Conservation (phyloP, 306 rosid species). For the Chamaecrista fasciculata region DNA sequence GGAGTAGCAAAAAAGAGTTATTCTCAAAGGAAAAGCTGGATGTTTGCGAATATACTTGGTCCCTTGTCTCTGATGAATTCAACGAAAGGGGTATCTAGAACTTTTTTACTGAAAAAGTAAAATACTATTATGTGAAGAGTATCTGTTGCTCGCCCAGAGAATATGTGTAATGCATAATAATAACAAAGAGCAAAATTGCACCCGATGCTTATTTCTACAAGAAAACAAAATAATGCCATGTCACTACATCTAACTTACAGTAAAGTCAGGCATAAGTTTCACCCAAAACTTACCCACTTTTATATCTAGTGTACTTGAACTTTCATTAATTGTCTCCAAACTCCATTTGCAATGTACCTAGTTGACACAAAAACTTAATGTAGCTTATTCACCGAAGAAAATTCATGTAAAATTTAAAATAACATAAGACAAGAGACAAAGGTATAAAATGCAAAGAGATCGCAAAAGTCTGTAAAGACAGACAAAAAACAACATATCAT, state of each 20-base stretch:
- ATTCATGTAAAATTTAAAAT: constrained; percentile 5
- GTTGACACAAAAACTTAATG: constrained; percentile 29
- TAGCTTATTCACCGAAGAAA: constrained; percentile 20
- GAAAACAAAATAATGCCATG: neutral
- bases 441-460: neutral
- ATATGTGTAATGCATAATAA: neutral
- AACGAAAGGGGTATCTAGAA: neutral
- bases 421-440: constrained; percentile 8
- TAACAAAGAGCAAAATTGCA: neutral
- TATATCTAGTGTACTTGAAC: constrained; percentile 70
- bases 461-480: neutral
- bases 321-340: constrained; percentile 52
- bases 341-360: constrained; percentile 92
- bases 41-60: neutral
- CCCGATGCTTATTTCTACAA: neutral
- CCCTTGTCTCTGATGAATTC: neutral
- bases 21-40: neutral
- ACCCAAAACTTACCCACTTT: constrained; percentile 76
- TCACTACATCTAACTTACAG: neutral
- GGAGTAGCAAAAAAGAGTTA: neutral
- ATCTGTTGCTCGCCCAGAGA: neutral
- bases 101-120: neutral
- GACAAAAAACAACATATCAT: neutral
- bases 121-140: neutral
- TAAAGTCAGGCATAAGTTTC: constrained; percentile 24